phyloP scores from a whole-genome alignment of 2,329 filamentous ascomycete species.

The Aphanoascus verrucosus region DNA sequence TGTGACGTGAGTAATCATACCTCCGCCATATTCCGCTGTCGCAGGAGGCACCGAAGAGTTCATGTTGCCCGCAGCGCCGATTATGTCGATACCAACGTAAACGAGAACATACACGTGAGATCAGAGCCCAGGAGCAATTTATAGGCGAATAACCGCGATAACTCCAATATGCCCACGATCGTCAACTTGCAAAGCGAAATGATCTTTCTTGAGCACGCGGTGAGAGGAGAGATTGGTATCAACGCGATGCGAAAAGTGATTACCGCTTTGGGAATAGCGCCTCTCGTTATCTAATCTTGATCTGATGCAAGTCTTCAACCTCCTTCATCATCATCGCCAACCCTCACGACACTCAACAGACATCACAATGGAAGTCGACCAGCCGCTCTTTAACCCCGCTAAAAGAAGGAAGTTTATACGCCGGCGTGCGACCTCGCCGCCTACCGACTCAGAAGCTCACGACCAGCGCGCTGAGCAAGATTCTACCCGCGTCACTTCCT shows the following conservation, averaged over 20 bases:
- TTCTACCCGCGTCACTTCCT: background rate
- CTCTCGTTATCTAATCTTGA: slow-evolving; percentile 7
- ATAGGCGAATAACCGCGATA: background rate
- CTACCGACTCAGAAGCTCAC: background rate
- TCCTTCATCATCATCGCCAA: background rate
- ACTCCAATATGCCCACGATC: background rate
- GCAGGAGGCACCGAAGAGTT: slow-evolving; percentile 37
- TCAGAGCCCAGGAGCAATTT: background rate
- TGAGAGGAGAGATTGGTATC: background rate
- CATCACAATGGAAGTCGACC: slow-evolving; percentile 16
- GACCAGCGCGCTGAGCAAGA: background rate
- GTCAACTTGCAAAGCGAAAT: background rate
- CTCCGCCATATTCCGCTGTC: slow-evolving; percentile 41
- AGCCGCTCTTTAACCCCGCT: slow-evolving; percentile 37
- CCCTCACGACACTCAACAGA: background rate
- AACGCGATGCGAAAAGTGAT: background rate
- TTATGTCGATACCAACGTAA: too few species aligned
- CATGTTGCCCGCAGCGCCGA: slow-evolving; percentile 20
- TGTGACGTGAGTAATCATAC: slow-evolving; percentile 22
- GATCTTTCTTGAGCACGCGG: background rate
- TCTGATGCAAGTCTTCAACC: background rate
- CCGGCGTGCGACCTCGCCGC: slow-evolving; percentile 26
- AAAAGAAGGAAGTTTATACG: slow-evolving; percentile 44
- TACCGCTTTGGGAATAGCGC: slow-evolving; percentile 10
- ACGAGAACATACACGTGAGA: too few species aligned